Evolutionary conservation across 768 basidiomycete genomes (phyloP), one percentile per base, ranked within the genome.

Genomic region (Suillus americanus): DNA sequence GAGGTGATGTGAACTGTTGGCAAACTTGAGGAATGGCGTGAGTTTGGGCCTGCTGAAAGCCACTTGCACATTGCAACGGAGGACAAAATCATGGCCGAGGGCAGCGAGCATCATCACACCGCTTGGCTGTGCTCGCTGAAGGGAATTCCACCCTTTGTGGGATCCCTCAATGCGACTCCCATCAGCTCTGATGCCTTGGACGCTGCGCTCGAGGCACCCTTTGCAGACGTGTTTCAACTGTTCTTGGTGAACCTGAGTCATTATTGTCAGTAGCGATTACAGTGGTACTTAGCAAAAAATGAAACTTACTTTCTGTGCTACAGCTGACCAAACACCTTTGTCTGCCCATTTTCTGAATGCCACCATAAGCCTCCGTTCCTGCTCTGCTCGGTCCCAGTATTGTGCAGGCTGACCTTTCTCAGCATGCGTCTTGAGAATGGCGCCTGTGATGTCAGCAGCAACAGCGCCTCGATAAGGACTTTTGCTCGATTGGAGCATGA

Each of bases 141-240:
- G 33, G 2, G 60, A 35, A 43, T 76, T 76, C 74, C 72, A 76
- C 0, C 65, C 71, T 46, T 75, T 76, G 61, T 75, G 74, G 2
- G 63, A 69, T 0, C 71, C 73, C 33, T 77, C 71, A 13, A 77
- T 75, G 1, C 66, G 70, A 18, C 73, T 75, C 0, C 76, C 71
- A 51, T 77, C 71, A 0, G 72, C 63, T 0, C 38, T 43, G 5
- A 75, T 64, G 46, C 73, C 76, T 23, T 71, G 53, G 1, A 64
- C 62, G 1, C 56, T n/a, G 1, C 72, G 64, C 0, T 67, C 53
- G 0, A 77, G 66, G 35, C 76, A 78, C 3, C 75, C 75, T 38
- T 72, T 74, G 5, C n/a, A 6, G 5, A 76, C 69, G n/a, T 77
- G 75, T 0, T 61, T 56, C 7, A 78, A 45, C 66, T 77, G 75